Evolutionary conservation across 2,329 filamentous ascomycete genomes (phyloP), one percentile per base, ranked within the genome.

Genomic region (Diaporthe citrichinensis): DNA sequence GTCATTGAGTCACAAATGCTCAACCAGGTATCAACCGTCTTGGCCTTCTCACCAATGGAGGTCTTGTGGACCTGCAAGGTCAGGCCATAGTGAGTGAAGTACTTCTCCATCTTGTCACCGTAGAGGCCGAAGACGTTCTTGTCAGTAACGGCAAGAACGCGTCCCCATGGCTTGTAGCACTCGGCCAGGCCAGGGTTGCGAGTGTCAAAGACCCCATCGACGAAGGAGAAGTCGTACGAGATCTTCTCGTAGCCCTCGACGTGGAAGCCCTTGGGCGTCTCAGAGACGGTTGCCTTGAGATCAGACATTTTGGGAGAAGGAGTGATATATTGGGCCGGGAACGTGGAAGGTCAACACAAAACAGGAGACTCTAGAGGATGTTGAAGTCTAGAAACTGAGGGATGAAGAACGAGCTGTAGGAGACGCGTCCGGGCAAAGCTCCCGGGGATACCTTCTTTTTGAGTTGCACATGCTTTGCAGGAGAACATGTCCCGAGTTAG

Each of bases 181-280:
- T 91, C 84, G 23, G 92, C 91, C 14, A 94, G 87, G 79, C 93
- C 88, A 23, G 85, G 79, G 80, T 94, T 93, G 77, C 86, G 80
- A 57, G 86, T 79, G 80, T 93, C 85, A 83, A 94, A 94, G 74
- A 94, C 88, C 65, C 89, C 90, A 79, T 94, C 92, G 62, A 94
- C 88, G 83, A 94, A 94, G 73, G 91, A 90, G 82, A 94, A 94
- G 84, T 94, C 92, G 81, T 94, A 94, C 80, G 93, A 90, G 81
- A 94, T 94, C 87, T 93, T 94, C 86, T 94, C 93, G 79, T 93
- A 94, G 34, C 93, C 93, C 79, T 92, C 90, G 76, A 94, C 92
- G 78, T 93, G 90, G 84, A 94, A 94, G 51, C 92, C 93, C 76
- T 87, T 86, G 79, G 87, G 84, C 77, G 91, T 94, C 84, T 92